Percentiles rank a stretch among this genome's conserved stretches.
Conservation (phyloP, 2,329 filamentous ascomycete species). For the Diaporthe citriasiana region DNA sequence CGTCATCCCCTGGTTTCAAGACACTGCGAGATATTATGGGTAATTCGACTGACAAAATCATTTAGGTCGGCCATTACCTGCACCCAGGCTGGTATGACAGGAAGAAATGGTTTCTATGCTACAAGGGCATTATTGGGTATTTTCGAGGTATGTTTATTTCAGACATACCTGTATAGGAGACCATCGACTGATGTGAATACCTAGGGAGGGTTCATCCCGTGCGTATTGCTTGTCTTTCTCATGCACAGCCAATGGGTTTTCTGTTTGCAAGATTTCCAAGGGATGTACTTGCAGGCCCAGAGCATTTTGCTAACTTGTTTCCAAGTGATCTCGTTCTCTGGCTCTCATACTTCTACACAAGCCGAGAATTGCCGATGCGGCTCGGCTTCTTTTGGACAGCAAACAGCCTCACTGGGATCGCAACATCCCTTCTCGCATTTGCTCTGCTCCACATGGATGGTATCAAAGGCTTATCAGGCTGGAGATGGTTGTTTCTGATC, state of each 20-base stretch:
- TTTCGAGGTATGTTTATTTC: not conserved
- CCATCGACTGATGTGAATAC: conserved; percentile 26
- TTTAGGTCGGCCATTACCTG: conserved; percentile 12
- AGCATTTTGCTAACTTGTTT: not conserved
- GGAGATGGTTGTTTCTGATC: conserved; percentile 57
- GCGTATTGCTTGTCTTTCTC: too few relatives aligned
- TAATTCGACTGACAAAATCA: not conserved
- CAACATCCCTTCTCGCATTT: conserved; percentile 55
- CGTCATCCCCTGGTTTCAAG: conserved; percentile 43
- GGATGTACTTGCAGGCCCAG: accelerated
- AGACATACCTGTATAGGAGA: not conserved
- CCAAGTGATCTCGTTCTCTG: conserved; percentile 49
- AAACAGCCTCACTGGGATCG: conserved; percentile 50
- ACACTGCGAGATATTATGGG: conserved; percentile 11
- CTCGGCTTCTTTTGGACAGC: conserved; percentile 57
- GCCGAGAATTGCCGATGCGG: conserved; percentile 55
- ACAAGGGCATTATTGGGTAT: conserved; percentile 21
- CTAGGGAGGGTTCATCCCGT: conserved; percentile 53
- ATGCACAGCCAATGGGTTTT: not conserved
- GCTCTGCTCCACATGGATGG: conserved; percentile 55
- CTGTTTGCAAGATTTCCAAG: too few relatives aligned
- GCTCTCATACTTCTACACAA: conserved; percentile 54
- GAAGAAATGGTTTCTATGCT: conserved; percentile 43
- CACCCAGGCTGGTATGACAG: conserved; percentile 23
- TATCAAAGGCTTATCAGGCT: conserved; percentile 54